Percentiles rank a stretch among this genome's conserved stretches.
These are phyloP conservation scores for Backusella macrospora DNA, from an alignment of 192 early-diverging fungal genomes.

Conservation along the genomic window DNA sequence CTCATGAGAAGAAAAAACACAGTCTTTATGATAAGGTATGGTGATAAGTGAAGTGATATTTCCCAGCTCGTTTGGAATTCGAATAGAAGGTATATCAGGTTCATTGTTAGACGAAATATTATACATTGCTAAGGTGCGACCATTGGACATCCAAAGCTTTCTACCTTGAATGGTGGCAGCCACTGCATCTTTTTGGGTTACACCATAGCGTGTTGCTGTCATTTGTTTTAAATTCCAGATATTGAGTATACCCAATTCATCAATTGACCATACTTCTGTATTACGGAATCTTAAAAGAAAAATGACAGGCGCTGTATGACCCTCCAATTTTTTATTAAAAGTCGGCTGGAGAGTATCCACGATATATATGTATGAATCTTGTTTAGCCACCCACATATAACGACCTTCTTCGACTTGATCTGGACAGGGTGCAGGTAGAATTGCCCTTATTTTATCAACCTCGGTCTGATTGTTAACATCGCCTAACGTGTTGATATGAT, in stretches of 20 bases:
- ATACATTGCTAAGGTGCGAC: slow-evolving; percentile 58
- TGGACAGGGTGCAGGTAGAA: slow-evolving; percentile 59
- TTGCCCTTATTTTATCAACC: slow-evolving; percentile 18
- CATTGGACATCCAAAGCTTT: slow-evolving; percentile 64
- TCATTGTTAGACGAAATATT: slow-evolving; percentile 36
- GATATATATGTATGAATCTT: slow-evolving; percentile 62
- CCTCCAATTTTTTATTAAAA: not conserved
- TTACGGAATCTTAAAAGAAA: slow-evolving; percentile 58
- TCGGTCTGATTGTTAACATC: slow-evolving; percentile 46
- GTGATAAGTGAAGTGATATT: slow-evolving; percentile 58
- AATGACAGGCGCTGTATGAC: slow-evolving; percentile 48
- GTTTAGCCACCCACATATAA: slow-evolving; percentile 66
- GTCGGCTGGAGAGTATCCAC: slow-evolving; percentile 40
- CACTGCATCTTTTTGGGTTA: slow-evolving; percentile 46
- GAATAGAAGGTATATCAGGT: slow-evolving; percentile 26
- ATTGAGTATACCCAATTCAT: slow-evolving; percentile 61
- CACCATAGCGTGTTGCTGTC: slow-evolving; percentile 10
- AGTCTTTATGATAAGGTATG: slow-evolving; percentile 39
- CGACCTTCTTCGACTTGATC: slow-evolving; percentile 57
- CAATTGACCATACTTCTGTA: slow-evolving; percentile 66
- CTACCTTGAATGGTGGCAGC: slow-evolving; percentile 43
- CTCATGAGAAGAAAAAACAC: slow-evolving; percentile 73
- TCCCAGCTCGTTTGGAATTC: slow-evolving; percentile 51
- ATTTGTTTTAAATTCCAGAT: slow-evolving; percentile 45
- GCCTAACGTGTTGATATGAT: slow-evolving; percentile 44